These are phyloP conservation scores for Carex myosuroides DNA, from an alignment of 176 grass and related monocot genomes.

Conservation along the genomic window DNA sequence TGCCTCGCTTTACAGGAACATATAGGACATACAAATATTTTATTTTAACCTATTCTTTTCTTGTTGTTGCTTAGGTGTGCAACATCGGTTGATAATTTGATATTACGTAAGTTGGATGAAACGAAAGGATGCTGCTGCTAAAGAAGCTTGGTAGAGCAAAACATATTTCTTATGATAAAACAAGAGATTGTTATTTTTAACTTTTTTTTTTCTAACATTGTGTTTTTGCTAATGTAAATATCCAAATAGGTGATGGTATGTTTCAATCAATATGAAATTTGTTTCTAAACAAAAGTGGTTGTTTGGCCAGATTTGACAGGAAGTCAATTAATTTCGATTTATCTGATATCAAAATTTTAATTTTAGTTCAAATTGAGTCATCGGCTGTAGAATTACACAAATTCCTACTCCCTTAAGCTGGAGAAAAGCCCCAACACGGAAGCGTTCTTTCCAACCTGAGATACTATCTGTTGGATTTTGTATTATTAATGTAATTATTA, in stretches of 20 bases:
- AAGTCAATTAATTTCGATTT: not conserved
- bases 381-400: not conserved
- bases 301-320: not conserved
- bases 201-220: not conserved
- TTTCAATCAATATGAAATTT: not conserved
- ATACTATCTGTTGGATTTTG: too few species aligned
- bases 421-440: too few species aligned
- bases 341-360: not conserved
- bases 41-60: not conserved
- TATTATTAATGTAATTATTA: too few species aligned
- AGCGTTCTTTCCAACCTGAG: too few species aligned
- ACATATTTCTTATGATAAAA: not conserved
- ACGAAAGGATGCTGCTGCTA: not conserved
- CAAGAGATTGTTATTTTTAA: not conserved
- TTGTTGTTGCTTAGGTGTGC: conserved; percentile 1
- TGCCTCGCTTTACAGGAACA: not conserved
- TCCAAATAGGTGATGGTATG: not conserved
- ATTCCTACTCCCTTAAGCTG: too few species aligned
- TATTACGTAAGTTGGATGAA: not conserved
- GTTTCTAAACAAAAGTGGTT: not conserved
- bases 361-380: not conserved
- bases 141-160: not conserved
- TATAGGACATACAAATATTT: not conserved
- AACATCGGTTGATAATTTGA: conserved; percentile 9
- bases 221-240: not conserved